Percentiles rank a stretch among this genome's conserved stretches.
phyloP scores from a whole-genome alignment of 2,329 filamentous ascomycete genomes.

The Alternaria sp. region DNA sequence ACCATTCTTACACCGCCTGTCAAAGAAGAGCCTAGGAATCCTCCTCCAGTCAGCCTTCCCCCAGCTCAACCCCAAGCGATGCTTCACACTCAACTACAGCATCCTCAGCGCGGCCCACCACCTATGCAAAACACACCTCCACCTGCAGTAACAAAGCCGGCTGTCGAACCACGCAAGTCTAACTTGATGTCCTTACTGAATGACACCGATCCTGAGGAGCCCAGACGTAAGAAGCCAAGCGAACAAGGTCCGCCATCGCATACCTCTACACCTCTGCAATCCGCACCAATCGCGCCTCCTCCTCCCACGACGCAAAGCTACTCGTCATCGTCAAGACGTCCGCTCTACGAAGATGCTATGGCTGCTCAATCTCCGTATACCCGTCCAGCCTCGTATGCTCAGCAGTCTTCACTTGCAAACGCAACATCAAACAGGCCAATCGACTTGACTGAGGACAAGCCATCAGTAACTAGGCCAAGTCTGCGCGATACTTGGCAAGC shows the following conservation, averaged over 20 bases:
- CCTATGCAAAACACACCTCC: constrained; percentile 25
- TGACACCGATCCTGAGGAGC: constrained; percentile 46
- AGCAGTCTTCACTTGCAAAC: constrained; percentile 32
- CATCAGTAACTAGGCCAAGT: constrained; percentile 21
- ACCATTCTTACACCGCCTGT: constrained; percentile 39
- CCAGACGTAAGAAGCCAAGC: constrained; percentile 40
- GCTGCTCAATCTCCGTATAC: constrained; percentile 34
- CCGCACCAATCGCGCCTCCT: constrained; percentile 41
- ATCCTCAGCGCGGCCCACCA: constrained; percentile 28
- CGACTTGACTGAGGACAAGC: constrained; percentile 41
- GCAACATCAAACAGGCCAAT: constrained; percentile 33
- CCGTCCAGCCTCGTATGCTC: constrained; percentile 32
- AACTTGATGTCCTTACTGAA: constrained; percentile 49
- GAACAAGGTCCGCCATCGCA: constrained; percentile 44
- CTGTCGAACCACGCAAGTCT: constrained; percentile 44
- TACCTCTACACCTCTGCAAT: constrained; percentile 44
- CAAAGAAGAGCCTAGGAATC: constrained; percentile 43
- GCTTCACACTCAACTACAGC: constrained; percentile 29
- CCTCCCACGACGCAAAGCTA: constrained; percentile 29
- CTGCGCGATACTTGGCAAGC: constrained; percentile 40
- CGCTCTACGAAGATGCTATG: constrained; percentile 31
- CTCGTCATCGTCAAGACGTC: constrained; percentile 30
- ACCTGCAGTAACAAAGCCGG: constrained; percentile 32
- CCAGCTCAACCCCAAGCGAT: constrained; percentile 29
- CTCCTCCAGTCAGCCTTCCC: constrained; percentile 25